These are phyloP conservation scores for Vigna trinervia DNA, from an alignment of 306 rosid species.

Conservation along the genomic window DNA sequence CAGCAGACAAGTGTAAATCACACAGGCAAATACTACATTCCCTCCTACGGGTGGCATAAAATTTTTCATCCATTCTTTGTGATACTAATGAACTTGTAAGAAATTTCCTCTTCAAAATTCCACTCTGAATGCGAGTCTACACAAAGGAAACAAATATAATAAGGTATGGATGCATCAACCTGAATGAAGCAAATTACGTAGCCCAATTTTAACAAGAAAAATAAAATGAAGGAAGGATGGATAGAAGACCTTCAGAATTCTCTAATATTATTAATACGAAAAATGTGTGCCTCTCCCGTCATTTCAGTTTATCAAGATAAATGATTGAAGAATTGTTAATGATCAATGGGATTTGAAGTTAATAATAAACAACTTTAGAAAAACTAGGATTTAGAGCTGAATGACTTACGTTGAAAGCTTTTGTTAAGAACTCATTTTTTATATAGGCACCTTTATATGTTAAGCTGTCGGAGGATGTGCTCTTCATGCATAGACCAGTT, in stretches of 20 bases:
- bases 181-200: slow-evolving; percentile 17
- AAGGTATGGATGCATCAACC: not conserved
- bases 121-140: slow-evolving; percentile 70
- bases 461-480: slow-evolving; percentile 49
- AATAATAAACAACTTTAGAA: not conserved
- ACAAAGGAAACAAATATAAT: slow-evolving; percentile 31
- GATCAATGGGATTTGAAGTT: slow-evolving; percentile 23
- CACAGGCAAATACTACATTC: slow-evolving; percentile 78
- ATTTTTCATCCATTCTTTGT: slow-evolving; percentile 55
- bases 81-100: slow-evolving; percentile 59
- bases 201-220: slow-evolving; percentile 4
- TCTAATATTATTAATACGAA: not conserved
- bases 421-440: slow-evolving; percentile 62
- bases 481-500: slow-evolving; percentile 50
- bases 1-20: slow-evolving; percentile 81
- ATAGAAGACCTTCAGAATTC: not conserved
- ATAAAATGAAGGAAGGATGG: not conserved
- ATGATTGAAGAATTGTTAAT: slow-evolving; percentile 19
- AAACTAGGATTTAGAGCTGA: slow-evolving; percentile 31
- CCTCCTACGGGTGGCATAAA: slow-evolving; percentile 60
- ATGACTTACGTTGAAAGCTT: slow-evolving; percentile 62
- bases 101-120: slow-evolving; percentile 64
- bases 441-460: slow-evolving; percentile 58
- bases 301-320: slow-evolving; percentile 30
- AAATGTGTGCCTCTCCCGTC: not conserved